phyloP scores from a whole-genome alignment of 345 rosid species.

The Iberis pinnata region DNA sequence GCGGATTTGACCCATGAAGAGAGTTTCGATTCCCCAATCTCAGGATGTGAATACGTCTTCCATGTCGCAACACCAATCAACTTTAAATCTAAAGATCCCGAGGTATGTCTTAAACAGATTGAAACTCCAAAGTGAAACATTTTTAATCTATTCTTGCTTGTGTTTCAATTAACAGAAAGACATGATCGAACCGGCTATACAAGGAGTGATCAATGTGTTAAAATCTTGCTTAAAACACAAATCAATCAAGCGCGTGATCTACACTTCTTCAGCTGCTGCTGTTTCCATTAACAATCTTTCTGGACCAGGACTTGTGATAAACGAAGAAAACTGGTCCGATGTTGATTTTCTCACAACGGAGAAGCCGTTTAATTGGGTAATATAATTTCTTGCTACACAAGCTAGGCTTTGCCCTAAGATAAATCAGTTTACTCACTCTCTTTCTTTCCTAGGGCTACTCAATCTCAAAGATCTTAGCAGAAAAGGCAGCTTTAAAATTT shows the following conservation, averaged over 20 bases:
- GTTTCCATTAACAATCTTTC: constrained; percentile 50
- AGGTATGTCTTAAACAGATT: constrained; percentile 37
- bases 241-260: constrained; percentile 63
- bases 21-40: constrained; percentile 49
- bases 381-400: constrained; percentile 6
- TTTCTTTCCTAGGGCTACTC: constrained; percentile 60
- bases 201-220: constrained; percentile 76
- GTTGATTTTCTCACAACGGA: constrained; percentile 49
- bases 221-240: constrained; percentile 55
- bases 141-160: not conserved
- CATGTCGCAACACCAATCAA: constrained; percentile 88
- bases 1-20: constrained; percentile 72
- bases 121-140: not conserved
- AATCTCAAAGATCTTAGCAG: constrained; percentile 65
- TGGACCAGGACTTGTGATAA: constrained; percentile 58
- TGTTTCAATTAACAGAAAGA: constrained; percentile 45
- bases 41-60: constrained; percentile 68
- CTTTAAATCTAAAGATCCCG: constrained; percentile 74
- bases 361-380: constrained; percentile 91
- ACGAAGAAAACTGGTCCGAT: constrained; percentile 72
- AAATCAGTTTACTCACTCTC: not conserved
- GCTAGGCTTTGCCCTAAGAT: not conserved
- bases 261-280: constrained; percentile 90
- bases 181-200: constrained; percentile 79
- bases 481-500: constrained; percentile 64